phyloP scores from a whole-genome alignment of 345 rosid genomes.

The Fremontodendron californicum region DNA sequence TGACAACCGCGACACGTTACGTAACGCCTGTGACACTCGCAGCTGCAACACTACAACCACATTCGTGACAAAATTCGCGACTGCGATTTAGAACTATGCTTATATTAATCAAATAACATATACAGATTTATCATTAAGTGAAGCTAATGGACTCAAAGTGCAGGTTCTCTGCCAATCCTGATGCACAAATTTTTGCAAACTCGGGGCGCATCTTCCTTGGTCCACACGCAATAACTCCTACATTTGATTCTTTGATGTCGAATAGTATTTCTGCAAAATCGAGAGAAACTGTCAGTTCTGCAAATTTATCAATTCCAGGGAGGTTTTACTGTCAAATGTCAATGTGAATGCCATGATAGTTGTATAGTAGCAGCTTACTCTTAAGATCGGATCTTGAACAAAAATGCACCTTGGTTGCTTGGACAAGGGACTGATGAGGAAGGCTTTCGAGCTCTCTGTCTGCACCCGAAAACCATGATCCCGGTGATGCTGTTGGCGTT shows the following conservation, averaged over 20 bases:
- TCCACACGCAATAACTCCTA: constrained; percentile 58
- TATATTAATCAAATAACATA: background rate
- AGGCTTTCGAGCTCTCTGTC: constrained; percentile 56
- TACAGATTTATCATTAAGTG: constrained; percentile 34
- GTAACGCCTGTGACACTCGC: too few species aligned
- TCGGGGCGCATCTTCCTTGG: constrained; percentile 58
- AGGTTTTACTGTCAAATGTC: background rate
- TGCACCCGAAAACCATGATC: constrained; percentile 25
- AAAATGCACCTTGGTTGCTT: constrained; percentile 45
- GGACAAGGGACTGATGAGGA: constrained; percentile 39
- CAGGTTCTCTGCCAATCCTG: constrained; percentile 44
- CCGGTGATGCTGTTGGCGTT: constrained; percentile 35
- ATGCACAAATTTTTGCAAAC: constrained; percentile 55
- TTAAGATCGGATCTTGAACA: constrained; percentile 66
- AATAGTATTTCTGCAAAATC: constrained; percentile 33
- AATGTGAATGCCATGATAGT: background rate
- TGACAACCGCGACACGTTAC: too few species aligned
- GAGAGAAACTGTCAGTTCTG: background rate
- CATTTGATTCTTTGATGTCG: constrained; percentile 43
- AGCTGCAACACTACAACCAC: too few species aligned
- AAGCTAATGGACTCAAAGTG: constrained; percentile 65
- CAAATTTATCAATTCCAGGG: background rate
- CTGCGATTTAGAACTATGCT: too few species aligned
- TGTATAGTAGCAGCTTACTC: constrained; percentile 42
- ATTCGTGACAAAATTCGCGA: too few species aligned